These are phyloP conservation scores for Cladosporium sp. DNA, from an alignment of 2,329 filamentous ascomycete genomes.

Conservation along the genomic window DNA sequence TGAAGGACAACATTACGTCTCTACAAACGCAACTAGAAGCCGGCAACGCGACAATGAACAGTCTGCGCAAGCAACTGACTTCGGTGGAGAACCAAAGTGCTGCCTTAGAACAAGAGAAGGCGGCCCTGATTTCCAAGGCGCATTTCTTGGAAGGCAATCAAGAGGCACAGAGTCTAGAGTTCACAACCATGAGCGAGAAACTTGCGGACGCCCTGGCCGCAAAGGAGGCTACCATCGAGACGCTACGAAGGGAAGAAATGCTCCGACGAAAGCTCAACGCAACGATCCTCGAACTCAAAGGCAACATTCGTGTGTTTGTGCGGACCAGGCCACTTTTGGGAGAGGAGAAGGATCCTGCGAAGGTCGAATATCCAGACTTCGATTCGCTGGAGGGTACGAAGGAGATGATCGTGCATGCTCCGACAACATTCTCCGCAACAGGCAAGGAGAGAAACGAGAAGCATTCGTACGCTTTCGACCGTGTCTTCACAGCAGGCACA, in stretches of 20 bases:
- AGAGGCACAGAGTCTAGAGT: conserved; percentile 84
- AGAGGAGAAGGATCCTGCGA: conserved; percentile 65
- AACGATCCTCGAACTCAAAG: conserved; percentile 95
- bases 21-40: conserved; percentile 29
- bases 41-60: conserved; percentile 62
- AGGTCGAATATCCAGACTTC: conserved; percentile 74
- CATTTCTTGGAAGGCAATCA: conserved; percentile 87
- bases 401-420: conserved; percentile 80
- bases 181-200: conserved; percentile 75
- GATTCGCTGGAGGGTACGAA: conserved; percentile 72
- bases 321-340: conserved; percentile 76
- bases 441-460: conserved; percentile 75
- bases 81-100: conserved; percentile 54
- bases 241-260: conserved; percentile 87
- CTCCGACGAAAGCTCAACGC: conserved; percentile 91
- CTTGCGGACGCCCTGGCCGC: conserved; percentile 74
- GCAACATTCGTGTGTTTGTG: conserved; percentile 98
- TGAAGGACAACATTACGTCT: conserved; percentile 30
- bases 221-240: conserved; percentile 72
- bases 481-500: conserved; percentile 77
- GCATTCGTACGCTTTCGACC: conserved; percentile 86
- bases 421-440: conserved; percentile 79
- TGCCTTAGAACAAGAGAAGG: conserved; percentile 71
- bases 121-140: conserved; percentile 76
- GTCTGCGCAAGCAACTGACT: conserved; percentile 56